A percentile compares a stretch with the other conserved stretches of the same genome.
Conservation (phyloP, 768 basidiomycete species). For the Tephrocybe rancida region DNA sequence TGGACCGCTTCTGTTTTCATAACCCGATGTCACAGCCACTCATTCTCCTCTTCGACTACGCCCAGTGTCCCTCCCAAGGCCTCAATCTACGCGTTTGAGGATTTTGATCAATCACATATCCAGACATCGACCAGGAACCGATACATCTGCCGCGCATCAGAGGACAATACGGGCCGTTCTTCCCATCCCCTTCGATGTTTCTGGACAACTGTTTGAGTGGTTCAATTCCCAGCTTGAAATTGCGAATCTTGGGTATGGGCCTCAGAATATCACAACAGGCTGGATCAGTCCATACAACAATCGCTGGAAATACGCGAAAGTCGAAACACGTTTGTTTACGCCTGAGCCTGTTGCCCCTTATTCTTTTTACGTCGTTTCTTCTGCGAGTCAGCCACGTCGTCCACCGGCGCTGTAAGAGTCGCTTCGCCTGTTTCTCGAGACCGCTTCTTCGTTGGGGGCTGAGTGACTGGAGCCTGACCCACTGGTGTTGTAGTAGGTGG, state of each 20-base stretch:
- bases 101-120: background rate
- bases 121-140: background rate
- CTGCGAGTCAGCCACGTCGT: slow-evolving; percentile 18
- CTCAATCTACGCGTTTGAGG: background rate
- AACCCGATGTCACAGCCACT: too few relatives aligned
- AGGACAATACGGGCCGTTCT: background rate
- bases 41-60: background rate
- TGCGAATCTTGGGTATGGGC: too few relatives aligned
- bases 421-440: slow-evolving; percentile 22
- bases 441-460: slow-evolving; percentile 21
- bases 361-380: slow-evolving; percentile 34
- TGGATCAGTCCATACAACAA: too few relatives aligned
- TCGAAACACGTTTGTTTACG: too few relatives aligned
- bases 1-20: too few relatives aligned
- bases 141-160: background rate
- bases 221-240: too few relatives aligned
- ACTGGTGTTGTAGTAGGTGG: background rate
- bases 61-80: background rate
- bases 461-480: background rate
- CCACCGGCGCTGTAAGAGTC: background rate
- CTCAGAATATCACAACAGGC: too few relatives aligned
- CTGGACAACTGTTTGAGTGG: background rate
- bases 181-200: background rate
- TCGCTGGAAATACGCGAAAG: too few relatives aligned
- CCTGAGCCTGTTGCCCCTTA: slow-evolving; percentile 7